Percentiles rank a stretch among this genome's conserved stretches.
These are phyloP conservation scores for Colletotrichum chrysophilum DNA, from an alignment of 2,329 filamentous ascomycete species.

Conservation along the genomic window DNA sequence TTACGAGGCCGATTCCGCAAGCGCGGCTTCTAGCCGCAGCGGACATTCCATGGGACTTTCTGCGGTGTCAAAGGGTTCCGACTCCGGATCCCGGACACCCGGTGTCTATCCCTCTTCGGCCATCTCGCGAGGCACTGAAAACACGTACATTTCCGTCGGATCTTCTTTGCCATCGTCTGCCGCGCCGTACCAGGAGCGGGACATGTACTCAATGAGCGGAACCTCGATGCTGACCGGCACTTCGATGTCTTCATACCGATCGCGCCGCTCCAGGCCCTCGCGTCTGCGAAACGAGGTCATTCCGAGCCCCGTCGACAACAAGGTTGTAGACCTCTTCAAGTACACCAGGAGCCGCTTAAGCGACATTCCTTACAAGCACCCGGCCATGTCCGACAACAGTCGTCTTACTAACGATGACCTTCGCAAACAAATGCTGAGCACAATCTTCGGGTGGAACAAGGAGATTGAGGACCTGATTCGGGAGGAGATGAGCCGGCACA, in stretches of 20 bases:
- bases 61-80: conserved; percentile 58
- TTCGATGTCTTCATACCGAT: conserved; percentile 54
- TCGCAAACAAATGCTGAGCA: conserved; percentile 86
- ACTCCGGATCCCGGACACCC: conserved; percentile 54
- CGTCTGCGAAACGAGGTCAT: conserved; percentile 81
- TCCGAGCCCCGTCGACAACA: conserved; percentile 76
- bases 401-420: conserved; percentile 79
- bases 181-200: conserved; percentile 39
- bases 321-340: conserved; percentile 82
- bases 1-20: conserved; percentile 62
- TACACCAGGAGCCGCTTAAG: conserved; percentile 81
- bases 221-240: conserved; percentile 43
- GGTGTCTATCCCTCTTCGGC: conserved; percentile 56
- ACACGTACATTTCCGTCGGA: conserved; percentile 72
- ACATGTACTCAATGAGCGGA: conserved; percentile 63
- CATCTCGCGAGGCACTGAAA: conserved; percentile 60
- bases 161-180: conserved; percentile 56
- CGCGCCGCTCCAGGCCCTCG: conserved; percentile 61
- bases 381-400: conserved; percentile 60
- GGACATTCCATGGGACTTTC: conserved; percentile 54
- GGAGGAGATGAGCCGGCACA: conserved; percentile 82
- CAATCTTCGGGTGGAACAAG: conserved; percentile 94
- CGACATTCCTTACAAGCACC: conserved; percentile 81
- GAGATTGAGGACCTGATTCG: conserved; percentile 81
- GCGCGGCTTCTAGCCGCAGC: conserved; percentile 68